Percentiles rank a stretch among this genome's conserved stretches.
Conservation (phyloP, 163 green algal genomes). For the Chlamydomonas reinhardtii region DNA sequence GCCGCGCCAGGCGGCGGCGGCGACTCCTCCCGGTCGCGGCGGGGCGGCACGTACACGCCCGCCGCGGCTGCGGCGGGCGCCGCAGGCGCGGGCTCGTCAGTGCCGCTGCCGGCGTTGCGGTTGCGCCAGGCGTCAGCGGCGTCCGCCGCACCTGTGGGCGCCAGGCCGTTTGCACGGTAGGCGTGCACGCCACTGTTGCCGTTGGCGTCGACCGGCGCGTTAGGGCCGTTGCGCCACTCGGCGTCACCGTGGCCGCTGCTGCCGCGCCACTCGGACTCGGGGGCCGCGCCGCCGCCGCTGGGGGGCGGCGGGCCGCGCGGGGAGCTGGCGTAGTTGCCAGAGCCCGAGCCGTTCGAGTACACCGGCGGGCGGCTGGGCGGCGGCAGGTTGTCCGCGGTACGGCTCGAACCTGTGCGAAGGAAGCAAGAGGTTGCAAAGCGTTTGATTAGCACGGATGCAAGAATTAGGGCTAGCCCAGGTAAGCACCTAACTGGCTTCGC, state of each 20-base stretch:
- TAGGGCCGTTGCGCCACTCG: neutral
- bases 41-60: conserved; percentile 13
- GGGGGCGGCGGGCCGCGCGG: neutral
- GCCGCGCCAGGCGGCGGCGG: neutral
- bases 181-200: neutral
- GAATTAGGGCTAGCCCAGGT: too few relatives aligned
- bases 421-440: too few relatives aligned
- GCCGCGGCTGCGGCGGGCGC: neutral
- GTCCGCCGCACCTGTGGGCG: conserved; percentile 22
- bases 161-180: neutral
- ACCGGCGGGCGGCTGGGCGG: neutral
- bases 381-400: too few relatives aligned
- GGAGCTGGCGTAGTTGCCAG: neutral
- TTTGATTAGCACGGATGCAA: too few relatives aligned
- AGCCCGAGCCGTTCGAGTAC: neutral
- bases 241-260: conserved; percentile 9
- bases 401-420: too few relatives aligned
- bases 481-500: too few relatives aligned
- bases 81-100: neutral
- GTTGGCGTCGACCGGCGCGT: neutral
- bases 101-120: neutral
- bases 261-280: neutral
- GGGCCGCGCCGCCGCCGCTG: neutral
- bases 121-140: conserved; percentile 31
- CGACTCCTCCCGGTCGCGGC: conserved; percentile 31